Evolutionary conservation across 2,329 filamentous ascomycete species (phyloP).

Genomic region (Coniella lustricola): DNA sequence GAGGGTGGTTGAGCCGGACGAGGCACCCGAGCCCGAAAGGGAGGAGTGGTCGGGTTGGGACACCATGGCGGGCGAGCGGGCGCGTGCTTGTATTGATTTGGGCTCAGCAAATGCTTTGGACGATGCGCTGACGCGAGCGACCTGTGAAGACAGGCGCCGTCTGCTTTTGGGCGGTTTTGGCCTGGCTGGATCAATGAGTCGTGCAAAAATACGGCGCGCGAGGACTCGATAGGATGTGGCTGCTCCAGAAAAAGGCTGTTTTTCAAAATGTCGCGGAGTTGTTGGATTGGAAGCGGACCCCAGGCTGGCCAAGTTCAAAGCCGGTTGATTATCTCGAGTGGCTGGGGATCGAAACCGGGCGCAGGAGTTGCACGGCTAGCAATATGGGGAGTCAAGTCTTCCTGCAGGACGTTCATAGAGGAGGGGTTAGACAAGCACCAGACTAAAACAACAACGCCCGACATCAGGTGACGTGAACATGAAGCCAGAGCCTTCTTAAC

Average conservation of each 20-base stretch:
- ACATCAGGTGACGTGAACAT: no score
- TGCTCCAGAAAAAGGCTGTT: background rate
- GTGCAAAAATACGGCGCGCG: background rate
- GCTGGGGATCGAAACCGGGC: background rate
- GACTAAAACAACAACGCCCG: no score
- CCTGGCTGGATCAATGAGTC: background rate
- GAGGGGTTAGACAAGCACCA: background rate
- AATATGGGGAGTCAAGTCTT: background rate
- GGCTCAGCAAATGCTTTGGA: background rate
- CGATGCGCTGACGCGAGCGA: background rate
- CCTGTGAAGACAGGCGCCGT: background rate
- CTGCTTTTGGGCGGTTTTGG: background rate
- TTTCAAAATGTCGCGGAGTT: slow-evolving; percentile 3
- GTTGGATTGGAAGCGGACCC: background rate
- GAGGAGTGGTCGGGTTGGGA: slow-evolving; percentile 26
- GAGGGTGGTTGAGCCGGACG: slow-evolving; percentile 19
- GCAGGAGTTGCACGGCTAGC: background rate
- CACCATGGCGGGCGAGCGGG: slow-evolving; percentile 23
- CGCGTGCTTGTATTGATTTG: background rate
- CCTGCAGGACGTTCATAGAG: background rate
- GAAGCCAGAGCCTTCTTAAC: no score
- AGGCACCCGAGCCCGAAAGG: slow-evolving; percentile 12
- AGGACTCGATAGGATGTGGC: background rate
- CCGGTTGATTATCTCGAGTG: slow-evolving; percentile 1
- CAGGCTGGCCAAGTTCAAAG: background rate